Conservation (phyloP, 805 yeast species). For the Candida fluviatilis region DNA sequence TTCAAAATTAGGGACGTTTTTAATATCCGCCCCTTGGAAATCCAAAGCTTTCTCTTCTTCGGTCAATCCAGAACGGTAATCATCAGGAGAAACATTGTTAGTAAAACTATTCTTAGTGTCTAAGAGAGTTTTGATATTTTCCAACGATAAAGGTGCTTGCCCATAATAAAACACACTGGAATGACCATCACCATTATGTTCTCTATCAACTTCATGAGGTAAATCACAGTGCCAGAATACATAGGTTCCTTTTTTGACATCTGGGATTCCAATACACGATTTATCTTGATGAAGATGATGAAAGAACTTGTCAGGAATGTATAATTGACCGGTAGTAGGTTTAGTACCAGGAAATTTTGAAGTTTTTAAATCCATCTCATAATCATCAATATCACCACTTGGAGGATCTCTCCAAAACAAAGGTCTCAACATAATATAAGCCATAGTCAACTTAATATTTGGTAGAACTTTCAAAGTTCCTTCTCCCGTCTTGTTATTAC, state of each 20-base stretch:
- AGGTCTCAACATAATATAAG: constrained; percentile 38
- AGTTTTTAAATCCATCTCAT: constrained; percentile 25
- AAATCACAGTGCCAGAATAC: constrained; percentile 43
- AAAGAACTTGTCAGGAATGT: constrained; percentile 17
- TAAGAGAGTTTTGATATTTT: constrained; percentile 11
- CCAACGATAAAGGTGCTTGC: constrained; percentile 25
- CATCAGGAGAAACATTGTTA: constrained; percentile 10
- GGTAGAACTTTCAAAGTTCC: constrained; percentile 41
- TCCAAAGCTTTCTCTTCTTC: constrained; percentile 13
- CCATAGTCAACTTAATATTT: constrained; percentile 26
- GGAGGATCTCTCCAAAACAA: constrained; percentile 24
- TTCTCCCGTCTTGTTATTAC: constrained; percentile 30
- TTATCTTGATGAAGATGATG: constrained; percentile 30
- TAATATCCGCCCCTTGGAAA: constrained; percentile 17
- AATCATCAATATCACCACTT: constrained; percentile 17
- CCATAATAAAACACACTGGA: constrained; percentile 40
- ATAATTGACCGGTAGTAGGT: constrained; percentile 35
- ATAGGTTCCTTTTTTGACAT: constrained; percentile 39
- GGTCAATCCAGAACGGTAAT: constrained; percentile 13
- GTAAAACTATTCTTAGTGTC: constrained; percentile 12
- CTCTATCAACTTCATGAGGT: constrained; percentile 39
- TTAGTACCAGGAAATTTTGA: constrained; percentile 34
- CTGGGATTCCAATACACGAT: constrained; percentile 31
- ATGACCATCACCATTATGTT: constrained; percentile 28
- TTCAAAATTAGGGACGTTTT: constrained; percentile 14